Conservation (phyloP, 805 yeast genomes). For the Wickerhamiella siamensis region DNA sequence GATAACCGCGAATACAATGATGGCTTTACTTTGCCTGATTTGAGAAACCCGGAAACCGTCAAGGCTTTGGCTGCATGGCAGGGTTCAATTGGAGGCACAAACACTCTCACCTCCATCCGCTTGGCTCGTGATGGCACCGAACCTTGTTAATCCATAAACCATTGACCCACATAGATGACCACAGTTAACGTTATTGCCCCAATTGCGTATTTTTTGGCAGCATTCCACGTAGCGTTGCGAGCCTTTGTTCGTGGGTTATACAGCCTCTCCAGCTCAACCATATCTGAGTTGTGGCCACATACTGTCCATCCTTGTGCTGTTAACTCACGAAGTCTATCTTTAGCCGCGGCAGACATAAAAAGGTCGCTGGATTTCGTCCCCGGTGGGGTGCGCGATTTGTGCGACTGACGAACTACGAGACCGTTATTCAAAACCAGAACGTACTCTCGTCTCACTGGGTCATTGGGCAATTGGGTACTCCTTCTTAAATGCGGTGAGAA, state of each 20-base stretch:
- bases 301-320: conserved; percentile 38
- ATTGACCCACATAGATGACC: conserved; percentile 10
- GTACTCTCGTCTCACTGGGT: conserved; percentile 6
- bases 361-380: conserved; percentile 3
- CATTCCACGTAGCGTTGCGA: conserved; percentile 2
- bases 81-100: conserved; percentile 59
- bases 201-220: not conserved
- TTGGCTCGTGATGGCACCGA: conserved; percentile 8
- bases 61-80: conserved; percentile 57
- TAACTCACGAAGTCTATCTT: conserved; percentile 29
- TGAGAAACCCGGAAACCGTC: conserved; percentile 47
- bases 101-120: conserved; percentile 8
- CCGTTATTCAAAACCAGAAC: conserved; percentile 8
- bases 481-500: conserved; percentile 30
- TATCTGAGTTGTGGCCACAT: conserved; percentile 30
- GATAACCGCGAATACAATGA: conserved; percentile 50
- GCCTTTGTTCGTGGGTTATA: conserved; percentile 1
- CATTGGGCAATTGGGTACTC: not conserved
- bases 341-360: conserved; percentile 3
- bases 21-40: conserved; percentile 61
- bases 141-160: not conserved
- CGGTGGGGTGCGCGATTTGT: conserved; percentile 4
- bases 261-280: conserved; percentile 31
- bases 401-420: conserved; percentile 3
- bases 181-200: conserved; percentile 4